Evolutionary conservation across 1,139 yeast species (phyloP).

Genomic region (Suhomyces kunorum): DNA sequence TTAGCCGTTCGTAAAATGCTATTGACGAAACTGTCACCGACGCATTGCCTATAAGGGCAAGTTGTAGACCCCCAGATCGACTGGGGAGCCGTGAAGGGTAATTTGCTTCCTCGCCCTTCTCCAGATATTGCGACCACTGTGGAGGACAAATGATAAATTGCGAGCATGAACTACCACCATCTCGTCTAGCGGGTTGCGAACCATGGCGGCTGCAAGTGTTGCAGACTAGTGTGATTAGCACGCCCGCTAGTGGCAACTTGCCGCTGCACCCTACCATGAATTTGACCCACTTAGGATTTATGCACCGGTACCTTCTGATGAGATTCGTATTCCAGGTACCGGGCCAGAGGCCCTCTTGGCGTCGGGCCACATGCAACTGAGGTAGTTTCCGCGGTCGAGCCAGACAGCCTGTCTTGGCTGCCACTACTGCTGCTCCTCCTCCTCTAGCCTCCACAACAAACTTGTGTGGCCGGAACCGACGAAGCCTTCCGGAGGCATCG

Average conservation of each 20-base stretch:
- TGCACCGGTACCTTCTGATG: not conserved
- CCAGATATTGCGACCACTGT: too few species aligned
- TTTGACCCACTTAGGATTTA: conserved; percentile 1
- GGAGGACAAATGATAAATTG: not conserved
- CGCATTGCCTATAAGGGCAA: not conserved
- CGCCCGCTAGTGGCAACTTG: not conserved
- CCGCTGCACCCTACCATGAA: not conserved
- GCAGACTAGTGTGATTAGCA: conserved; percentile 3
- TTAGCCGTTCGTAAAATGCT: not conserved
- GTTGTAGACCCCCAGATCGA: not conserved
- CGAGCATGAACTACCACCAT: not conserved
- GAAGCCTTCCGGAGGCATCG: not conserved
- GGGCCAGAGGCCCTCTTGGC: too few species aligned
- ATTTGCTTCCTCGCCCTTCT: not conserved
- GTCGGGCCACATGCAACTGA: too few species aligned
- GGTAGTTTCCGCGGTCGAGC: too few species aligned
- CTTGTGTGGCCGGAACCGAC: too few species aligned
- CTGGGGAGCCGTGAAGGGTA: not conserved
- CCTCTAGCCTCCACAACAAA: too few species aligned
- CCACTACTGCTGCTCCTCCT: too few species aligned
- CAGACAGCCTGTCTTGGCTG: not conserved
- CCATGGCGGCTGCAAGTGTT: not conserved
- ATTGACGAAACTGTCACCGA: not conserved
- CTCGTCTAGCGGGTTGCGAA: conserved; percentile 3
- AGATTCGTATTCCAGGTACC: not conserved